A percentile compares a stretch with the other conserved stretches of the same genome.
phyloP scores from a whole-genome alignment of 192 early-diverging fungal genomes.

The Obelidium mucronatum region DNA sequence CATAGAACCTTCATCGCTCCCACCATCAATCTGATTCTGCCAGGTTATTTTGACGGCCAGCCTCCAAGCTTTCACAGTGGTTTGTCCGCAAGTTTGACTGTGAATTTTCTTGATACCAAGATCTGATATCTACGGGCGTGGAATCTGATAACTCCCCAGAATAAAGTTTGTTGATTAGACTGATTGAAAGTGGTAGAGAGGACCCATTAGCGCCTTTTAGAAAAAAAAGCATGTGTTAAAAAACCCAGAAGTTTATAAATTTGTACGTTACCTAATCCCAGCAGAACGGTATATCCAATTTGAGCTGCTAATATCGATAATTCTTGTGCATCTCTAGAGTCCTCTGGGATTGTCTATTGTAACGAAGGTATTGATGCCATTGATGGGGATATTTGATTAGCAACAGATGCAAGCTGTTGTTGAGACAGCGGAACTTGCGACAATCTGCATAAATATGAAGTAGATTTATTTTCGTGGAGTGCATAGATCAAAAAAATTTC shows the following conservation, averaged over 20 bases:
- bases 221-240: too few species aligned
- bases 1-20: neutral
- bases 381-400: conserved; percentile 11
- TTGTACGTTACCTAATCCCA: conserved; percentile 17
- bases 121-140: neutral
- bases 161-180: conserved; percentile 5
- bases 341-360: neutral
- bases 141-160: conserved; percentile 13
- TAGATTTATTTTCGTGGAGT: neutral
- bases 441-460: neutral
- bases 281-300: neutral
- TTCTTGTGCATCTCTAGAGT: conserved; percentile 7
- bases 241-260: too few species aligned
- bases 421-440: conserved; percentile 1
- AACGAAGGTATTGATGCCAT: conserved; percentile 17
- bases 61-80: neutral
- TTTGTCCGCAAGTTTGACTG: neutral
- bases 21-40: conserved; percentile 34
- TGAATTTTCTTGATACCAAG: conserved; percentile 4
- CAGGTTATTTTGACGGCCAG: conserved; percentile 27
- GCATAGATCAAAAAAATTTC: neutral
- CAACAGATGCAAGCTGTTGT: neutral
- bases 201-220: neutral
- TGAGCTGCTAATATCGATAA: neutral
- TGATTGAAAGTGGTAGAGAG: neutral